phyloP scores from a whole-genome alignment of 768 basidiomycete genomes.

The Tylopilus felleus region DNA sequence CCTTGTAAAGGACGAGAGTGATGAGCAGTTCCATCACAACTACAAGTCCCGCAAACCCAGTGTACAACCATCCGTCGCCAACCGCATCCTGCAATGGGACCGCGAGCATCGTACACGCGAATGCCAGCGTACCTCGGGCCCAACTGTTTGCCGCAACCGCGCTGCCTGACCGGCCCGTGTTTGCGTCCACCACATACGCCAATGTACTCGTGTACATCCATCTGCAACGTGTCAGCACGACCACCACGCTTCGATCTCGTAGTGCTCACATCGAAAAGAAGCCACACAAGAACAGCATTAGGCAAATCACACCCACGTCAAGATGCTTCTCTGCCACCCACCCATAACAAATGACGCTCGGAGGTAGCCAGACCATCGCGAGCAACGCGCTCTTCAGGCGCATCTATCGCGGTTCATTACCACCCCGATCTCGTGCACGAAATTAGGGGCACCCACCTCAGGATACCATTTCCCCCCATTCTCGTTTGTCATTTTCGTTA shows the following conservation, averaged over 20 bases:
- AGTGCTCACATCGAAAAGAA: constrained; percentile 66
- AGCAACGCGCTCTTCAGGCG: constrained; percentile 60
- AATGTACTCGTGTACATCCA: constrained; percentile 67
- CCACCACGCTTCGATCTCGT: neutral
- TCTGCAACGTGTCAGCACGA: constrained; percentile 27
- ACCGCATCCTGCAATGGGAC: constrained; percentile 71
- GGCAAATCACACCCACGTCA: constrained; percentile 64
- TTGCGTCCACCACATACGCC: constrained; percentile 86
- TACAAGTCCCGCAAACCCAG: constrained; percentile 58
- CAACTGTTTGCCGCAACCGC: constrained; percentile 76
- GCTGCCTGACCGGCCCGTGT: constrained; percentile 71
- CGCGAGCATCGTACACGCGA: constrained; percentile 67
- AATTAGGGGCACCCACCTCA: constrained; percentile 47
- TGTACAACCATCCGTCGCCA: constrained; percentile 81
- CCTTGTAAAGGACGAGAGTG: constrained; percentile 59
- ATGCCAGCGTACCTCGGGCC: constrained; percentile 68
- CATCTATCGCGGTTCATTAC: constrained; percentile 46
- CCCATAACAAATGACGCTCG: constrained; percentile 62
- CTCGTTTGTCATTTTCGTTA: constrained; percentile 38
- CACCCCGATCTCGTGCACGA: neutral
- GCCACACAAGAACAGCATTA: constrained; percentile 69
- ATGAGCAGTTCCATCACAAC: constrained; percentile 51
- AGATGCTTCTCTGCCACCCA: constrained; percentile 69
- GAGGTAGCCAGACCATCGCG: constrained; percentile 54
- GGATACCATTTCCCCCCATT: constrained; percentile 52